Percentiles rank a stretch among this genome's conserved stretches.
Conservation (phyloP, 1,284 basidiomycete genomes). For the Melampsora larici-populina region DNA sequence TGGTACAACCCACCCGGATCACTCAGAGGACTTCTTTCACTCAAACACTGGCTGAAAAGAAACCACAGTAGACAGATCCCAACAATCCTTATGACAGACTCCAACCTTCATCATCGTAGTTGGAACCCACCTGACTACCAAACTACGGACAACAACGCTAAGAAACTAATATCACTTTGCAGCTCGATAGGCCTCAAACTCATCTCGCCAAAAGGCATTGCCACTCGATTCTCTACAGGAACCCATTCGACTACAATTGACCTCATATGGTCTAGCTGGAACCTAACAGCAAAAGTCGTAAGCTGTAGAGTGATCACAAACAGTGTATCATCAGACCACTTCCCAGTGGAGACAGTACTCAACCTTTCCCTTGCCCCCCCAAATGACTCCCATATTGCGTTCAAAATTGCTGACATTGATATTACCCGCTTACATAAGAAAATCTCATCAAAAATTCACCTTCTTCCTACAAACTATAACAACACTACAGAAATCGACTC, state of each 20-base stretch:
- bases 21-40: not conserved
- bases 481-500: not conserved
- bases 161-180: slow-evolving; percentile 3
- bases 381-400: not conserved
- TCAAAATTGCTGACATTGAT: not conserved
- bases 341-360: slow-evolving; percentile 1
- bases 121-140: slow-evolving; percentile 12
- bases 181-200: slow-evolving; percentile 3
- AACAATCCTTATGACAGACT: slow-evolving; percentile 18
- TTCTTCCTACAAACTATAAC: not conserved
- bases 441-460: not conserved
- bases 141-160: not conserved
- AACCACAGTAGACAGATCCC: not conserved
- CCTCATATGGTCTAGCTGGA: not conserved
- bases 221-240: not conserved
- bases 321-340: slow-evolving; percentile 21
- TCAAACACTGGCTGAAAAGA: not conserved
- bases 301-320: not conserved
- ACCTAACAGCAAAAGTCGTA: not conserved
- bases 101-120: slow-evolving; percentile 9
- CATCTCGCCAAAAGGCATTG: slow-evolving; percentile 1
- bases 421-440: not conserved
- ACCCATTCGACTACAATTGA: not conserved
- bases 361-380: no score
- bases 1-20: no score